Percentiles rank a stretch among this genome's conserved stretches.
phyloP scores from a whole-genome alignment of 768 basidiomycete species.

The Coprinopsis sp. region DNA sequence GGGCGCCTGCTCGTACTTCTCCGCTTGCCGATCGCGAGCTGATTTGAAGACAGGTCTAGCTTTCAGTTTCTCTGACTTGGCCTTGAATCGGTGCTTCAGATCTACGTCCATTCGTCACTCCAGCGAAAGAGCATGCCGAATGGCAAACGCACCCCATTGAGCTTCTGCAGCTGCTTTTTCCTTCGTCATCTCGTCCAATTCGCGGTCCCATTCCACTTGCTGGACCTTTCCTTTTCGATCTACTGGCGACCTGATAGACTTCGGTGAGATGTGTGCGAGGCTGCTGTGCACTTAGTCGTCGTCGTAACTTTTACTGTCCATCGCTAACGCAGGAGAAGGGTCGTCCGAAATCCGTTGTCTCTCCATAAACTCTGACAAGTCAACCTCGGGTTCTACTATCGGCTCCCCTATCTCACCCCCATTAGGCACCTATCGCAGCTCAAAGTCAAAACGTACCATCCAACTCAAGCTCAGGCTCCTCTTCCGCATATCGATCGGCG shows the following conservation, averaged over 20 bases:
- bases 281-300: constrained; percentile 59
- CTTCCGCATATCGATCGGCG: constrained; percentile 69
- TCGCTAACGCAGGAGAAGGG: constrained; percentile 18
- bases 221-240: constrained; percentile 61
- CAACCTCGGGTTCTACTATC: constrained; percentile 65
- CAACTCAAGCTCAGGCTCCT: constrained; percentile 62
- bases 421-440: not conserved
- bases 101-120: constrained; percentile 41
- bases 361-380: constrained; percentile 63
- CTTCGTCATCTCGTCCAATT: constrained; percentile 58
- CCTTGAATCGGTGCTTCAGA: constrained; percentile 53
- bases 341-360: constrained; percentile 50
- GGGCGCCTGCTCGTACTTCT: constrained; percentile 40
- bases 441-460: constrained; percentile 44
- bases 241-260: constrained; percentile 14
- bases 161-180: constrained; percentile 77
- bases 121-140: not conserved
- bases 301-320: constrained; percentile 34
- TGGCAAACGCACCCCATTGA: constrained; percentile 50
- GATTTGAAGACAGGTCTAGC: constrained; percentile 20
- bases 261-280: constrained; percentile 48
- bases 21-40: constrained; percentile 30
- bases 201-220: constrained; percentile 62
- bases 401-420: constrained; percentile 49
- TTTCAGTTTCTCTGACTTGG: constrained; percentile 47